Evolutionary conservation across 768 basidiomycete genomes (phyloP).

Genomic region (Lactarius quietus): DNA sequence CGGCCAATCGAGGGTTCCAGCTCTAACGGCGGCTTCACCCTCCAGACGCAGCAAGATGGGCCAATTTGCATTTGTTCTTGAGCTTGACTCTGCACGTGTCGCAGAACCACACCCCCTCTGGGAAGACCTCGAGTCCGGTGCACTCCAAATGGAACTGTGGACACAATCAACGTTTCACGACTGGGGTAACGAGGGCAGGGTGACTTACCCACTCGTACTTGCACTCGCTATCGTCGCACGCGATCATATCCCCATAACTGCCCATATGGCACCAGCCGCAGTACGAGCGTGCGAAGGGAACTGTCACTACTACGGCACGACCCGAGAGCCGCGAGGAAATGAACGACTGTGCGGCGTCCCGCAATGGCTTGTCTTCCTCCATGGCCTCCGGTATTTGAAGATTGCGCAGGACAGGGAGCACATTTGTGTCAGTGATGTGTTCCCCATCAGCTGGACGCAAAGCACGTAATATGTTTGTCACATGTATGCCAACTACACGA

Average conservation of each 20-base stretch:
- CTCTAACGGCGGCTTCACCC: constrained; percentile 37
- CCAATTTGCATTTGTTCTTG: constrained; percentile 44
- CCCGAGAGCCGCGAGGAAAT: too few relatives aligned
- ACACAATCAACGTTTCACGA: neutral
- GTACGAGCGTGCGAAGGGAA: too few relatives aligned
- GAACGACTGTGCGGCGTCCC: too few relatives aligned
- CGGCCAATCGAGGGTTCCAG: constrained; percentile 20
- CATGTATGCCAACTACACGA: too few relatives aligned
- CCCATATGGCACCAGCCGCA: constrained; percentile 82
- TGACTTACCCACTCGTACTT: constrained; percentile 85
- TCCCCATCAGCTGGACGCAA: too few relatives aligned
- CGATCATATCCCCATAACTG: constrained; percentile 94
- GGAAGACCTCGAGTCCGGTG: constrained; percentile 60
- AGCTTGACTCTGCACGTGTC: constrained; percentile 60
- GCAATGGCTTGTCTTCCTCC: too few relatives aligned
- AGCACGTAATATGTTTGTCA: too few relatives aligned
- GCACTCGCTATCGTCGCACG: constrained; percentile 82
- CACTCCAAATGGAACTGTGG: constrained; percentile 77
- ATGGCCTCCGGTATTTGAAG: too few relatives aligned
- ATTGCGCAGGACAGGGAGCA: too few relatives aligned
- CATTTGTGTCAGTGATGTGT: too few relatives aligned
- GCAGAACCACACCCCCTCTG: constrained; percentile 76
- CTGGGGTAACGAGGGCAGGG: constrained; percentile 14
- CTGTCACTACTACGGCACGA: too few relatives aligned
- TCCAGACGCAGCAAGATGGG: constrained; percentile 41